Evolutionary conservation across 306 rosid species (phyloP).

Genomic region (Acacia melanoxylon): DNA sequence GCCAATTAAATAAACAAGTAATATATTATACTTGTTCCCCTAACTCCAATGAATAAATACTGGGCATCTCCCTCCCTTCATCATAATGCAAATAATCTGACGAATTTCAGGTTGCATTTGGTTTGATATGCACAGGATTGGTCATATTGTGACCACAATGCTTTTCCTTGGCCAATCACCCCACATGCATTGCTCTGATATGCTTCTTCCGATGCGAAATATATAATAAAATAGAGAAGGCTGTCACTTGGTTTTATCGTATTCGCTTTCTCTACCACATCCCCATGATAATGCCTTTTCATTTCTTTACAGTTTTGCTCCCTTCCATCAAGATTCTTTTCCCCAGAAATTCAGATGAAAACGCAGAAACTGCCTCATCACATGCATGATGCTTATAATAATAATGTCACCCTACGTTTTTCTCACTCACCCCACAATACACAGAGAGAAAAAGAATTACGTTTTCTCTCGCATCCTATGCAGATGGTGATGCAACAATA

Average conservation of each 20-base stretch:
- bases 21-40: not conserved
- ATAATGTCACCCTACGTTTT: conserved; percentile 14
- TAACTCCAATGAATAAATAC: not conserved
- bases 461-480: conserved; percentile 36
- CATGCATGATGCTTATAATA: conserved; percentile 27
- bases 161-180: conserved; percentile 38
- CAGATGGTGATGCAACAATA: conserved; percentile 18
- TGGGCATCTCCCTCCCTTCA: not conserved
- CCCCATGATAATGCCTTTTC: conserved; percentile 50
- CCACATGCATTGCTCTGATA: conserved; percentile 65
- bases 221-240: conserved; percentile 21
- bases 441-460: not conserved
- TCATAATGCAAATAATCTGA: conserved; percentile 16
- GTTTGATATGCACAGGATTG: conserved; percentile 31
- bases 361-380: conserved; percentile 15
- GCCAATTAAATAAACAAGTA: not conserved
- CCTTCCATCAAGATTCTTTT: conserved; percentile 42
- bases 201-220: conserved; percentile 36
- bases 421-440: not conserved
- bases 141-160: conserved; percentile 53
- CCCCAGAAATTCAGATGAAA: conserved; percentile 27
- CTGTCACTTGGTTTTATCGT: conserved; percentile 30
- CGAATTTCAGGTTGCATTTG: conserved; percentile 31
- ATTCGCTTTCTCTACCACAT: conserved; percentile 40
- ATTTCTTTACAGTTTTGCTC: conserved; percentile 31